Evolutionary conservation across 1,139 yeast genomes (phyloP).

Genomic region (Candida albicans): DNA sequence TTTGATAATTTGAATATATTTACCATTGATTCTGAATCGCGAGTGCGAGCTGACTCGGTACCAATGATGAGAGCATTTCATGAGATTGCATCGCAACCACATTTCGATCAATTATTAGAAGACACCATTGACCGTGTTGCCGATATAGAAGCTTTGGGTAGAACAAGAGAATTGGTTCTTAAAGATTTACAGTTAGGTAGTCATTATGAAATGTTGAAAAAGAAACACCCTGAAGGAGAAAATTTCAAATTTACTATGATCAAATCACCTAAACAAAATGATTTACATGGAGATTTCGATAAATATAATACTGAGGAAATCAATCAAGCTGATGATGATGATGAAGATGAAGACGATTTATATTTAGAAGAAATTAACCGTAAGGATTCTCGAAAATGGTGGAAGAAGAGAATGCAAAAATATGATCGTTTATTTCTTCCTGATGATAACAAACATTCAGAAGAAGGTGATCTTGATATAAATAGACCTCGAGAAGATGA

Average conservation of each 20-base stretch:
- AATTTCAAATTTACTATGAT: slow-evolving; percentile 18
- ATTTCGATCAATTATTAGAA: slow-evolving; percentile 65
- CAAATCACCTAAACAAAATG: slow-evolving; percentile 22
- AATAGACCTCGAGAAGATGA: slow-evolving; percentile 7
- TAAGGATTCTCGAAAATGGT: slow-evolving; percentile 43
- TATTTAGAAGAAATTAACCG: slow-evolving; percentile 43
- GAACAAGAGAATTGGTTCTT: slow-evolving; percentile 76
- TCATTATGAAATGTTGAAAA: slow-evolving; percentile 29
- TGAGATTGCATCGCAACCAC: slow-evolving; percentile 72
- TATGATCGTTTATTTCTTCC: slow-evolving; percentile 20
- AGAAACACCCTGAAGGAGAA: slow-evolving; percentile 8
- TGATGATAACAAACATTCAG: slow-evolving; percentile 2
- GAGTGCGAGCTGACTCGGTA: slow-evolving; percentile 78
- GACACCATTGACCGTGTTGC: slow-evolving; percentile 73
- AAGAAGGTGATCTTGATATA: slow-evolving; percentile 11
- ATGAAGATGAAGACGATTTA: slow-evolving; percentile 34
- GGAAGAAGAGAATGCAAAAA: slow-evolving; percentile 46
- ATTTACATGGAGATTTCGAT: slow-evolving; percentile 20
- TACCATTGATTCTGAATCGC: slow-evolving; percentile 71
- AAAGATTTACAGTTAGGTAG: slow-evolving; percentile 67
- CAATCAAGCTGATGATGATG: slow-evolving; percentile 26
- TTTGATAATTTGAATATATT: slow-evolving; percentile 78
- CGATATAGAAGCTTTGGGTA: slow-evolving; percentile 75
- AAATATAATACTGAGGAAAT: slow-evolving; percentile 15
- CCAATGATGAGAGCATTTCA: slow-evolving; percentile 91